Conservation (phyloP, 2,329 filamentous ascomycete genomes). For the Metarhizium guizhouense region DNA sequence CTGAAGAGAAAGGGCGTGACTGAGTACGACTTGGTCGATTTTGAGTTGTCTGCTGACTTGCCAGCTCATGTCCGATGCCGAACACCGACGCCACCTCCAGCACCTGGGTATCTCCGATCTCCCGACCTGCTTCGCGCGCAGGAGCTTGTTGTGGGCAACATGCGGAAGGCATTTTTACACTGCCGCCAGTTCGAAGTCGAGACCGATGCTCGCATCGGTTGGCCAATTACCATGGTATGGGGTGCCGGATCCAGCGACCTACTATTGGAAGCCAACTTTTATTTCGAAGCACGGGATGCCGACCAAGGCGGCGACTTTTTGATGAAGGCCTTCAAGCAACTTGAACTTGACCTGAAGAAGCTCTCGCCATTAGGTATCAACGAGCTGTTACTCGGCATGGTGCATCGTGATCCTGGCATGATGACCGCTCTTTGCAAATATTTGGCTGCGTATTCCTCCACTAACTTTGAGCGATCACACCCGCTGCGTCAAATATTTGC, state of each 20-base stretch:
- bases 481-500: slow-evolving; percentile 34
- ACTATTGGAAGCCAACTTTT: slow-evolving; percentile 33
- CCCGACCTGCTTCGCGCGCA: slow-evolving; percentile 34
- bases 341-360: slow-evolving; percentile 33
- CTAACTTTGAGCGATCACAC: slow-evolving; percentile 33
- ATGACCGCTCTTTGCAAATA: slow-evolving; percentile 38
- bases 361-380: slow-evolving; percentile 34
- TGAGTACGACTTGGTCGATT: slow-evolving; percentile 41
- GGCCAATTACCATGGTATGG: slow-evolving; percentile 34
- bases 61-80: slow-evolving; percentile 35
- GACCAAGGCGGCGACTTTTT: slow-evolving; percentile 30
- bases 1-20: slow-evolving; percentile 44
- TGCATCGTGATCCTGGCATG: slow-evolving; percentile 33
- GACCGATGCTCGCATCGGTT: slow-evolving; percentile 27
- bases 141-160: slow-evolving; percentile 33
- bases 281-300: slow-evolving; percentile 30
- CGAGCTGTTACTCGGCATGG: slow-evolving; percentile 34
- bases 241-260: slow-evolving; percentile 34
- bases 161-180: slow-evolving; percentile 34
- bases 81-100: slow-evolving; percentile 34
- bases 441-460: slow-evolving; percentile 32
- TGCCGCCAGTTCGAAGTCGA: slow-evolving; percentile 34
- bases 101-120: slow-evolving; percentile 31
- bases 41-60: slow-evolving; percentile 32
- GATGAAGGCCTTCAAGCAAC: slow-evolving; percentile 33